Evolutionary conservation across 768 basidiomycete genomes (phyloP).

Genomic region (Amanita pseudoporphyria): DNA sequence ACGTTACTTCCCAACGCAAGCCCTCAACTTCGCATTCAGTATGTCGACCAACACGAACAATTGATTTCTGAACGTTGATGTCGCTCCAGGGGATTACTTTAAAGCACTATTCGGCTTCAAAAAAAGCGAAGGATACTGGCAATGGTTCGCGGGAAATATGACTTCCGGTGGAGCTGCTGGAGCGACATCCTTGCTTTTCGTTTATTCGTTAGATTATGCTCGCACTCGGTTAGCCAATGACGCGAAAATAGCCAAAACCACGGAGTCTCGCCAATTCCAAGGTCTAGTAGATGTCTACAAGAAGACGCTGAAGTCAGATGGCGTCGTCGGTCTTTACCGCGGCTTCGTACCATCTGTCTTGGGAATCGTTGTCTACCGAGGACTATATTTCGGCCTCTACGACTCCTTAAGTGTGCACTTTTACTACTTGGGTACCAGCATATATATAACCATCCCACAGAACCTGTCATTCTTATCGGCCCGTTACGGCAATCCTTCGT

Average conservation of each 20-base stretch:
- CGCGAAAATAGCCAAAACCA: slow-evolving; percentile 70
- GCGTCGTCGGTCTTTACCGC: slow-evolving; percentile 81
- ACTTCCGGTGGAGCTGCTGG: slow-evolving; percentile 82
- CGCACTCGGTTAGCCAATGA: slow-evolving; percentile 82
- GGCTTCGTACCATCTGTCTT: slow-evolving; percentile 82
- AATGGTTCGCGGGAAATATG: slow-evolving; percentile 79
- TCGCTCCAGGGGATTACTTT: slow-evolving; percentile 60
- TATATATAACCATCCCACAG: slow-evolving; percentile 25
- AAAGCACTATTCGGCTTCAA: slow-evolving; percentile 85
- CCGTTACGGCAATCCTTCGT: slow-evolving; percentile 71
- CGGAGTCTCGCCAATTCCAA: slow-evolving; percentile 70
- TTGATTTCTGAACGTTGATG: neutral
- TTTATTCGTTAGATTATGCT: slow-evolving; percentile 85
- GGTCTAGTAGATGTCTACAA: slow-evolving; percentile 77
- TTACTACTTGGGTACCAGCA: neutral
- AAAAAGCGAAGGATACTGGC: slow-evolving; percentile 79
- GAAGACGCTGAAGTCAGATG: slow-evolving; percentile 76
- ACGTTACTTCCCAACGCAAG: slow-evolving; percentile 89
- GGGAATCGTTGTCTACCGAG: slow-evolving; percentile 83
- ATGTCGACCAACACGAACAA: slow-evolving; percentile 19
- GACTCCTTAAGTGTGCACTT: slow-evolving; percentile 51
- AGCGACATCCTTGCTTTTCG: slow-evolving; percentile 78
- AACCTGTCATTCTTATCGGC: slow-evolving; percentile 78
- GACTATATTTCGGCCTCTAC: slow-evolving; percentile 77
- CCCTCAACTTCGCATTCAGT: slow-evolving; percentile 88